These are phyloP conservation scores for Entomophthora muscae DNA, from an alignment of 371 early-diverging fungal genomes.

Conservation along the genomic window DNA sequence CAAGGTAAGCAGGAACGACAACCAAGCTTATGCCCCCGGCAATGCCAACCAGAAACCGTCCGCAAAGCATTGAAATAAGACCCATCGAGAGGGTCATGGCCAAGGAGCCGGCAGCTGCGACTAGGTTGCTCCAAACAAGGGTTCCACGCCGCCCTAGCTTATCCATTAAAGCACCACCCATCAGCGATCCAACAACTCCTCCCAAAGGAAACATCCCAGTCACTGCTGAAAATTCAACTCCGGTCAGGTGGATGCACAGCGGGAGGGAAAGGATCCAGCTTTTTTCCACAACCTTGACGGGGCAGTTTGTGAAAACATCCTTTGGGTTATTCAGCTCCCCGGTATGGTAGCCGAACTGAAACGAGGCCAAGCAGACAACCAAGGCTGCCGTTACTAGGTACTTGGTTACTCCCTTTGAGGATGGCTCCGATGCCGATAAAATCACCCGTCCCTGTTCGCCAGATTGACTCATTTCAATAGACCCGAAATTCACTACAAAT, in stretches of 20 bases:
- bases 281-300: slow-evolving; percentile 11
- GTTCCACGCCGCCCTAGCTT: slow-evolving; percentile 51
- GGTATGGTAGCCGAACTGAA: slow-evolving; percentile 70
- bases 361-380: slow-evolving; percentile 23
- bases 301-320: slow-evolving; percentile 42
- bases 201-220: slow-evolving; percentile 57
- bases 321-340: slow-evolving; percentile 66
- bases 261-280: slow-evolving; percentile 20
- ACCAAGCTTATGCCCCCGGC: slow-evolving; percentile 69
- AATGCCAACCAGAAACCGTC: slow-evolving; percentile 70
- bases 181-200: slow-evolving; percentile 63
- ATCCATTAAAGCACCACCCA: slow-evolving; percentile 47
- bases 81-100: slow-evolving; percentile 37
- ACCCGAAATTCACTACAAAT: too few species aligned
- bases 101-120: slow-evolving; percentile 39
- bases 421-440: too few species aligned
- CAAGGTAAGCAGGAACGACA: slow-evolving; percentile 69
- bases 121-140: slow-evolving; percentile 39
- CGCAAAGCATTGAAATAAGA: slow-evolving; percentile 31
- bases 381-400: not conserved
- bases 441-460: too few species aligned
- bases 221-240: slow-evolving; percentile 43
- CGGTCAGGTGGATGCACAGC: slow-evolving; percentile 64
- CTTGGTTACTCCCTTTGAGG: too few species aligned
- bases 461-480: too few species aligned